Base-by-base conservation (phyloP, 192 early-diverging fungal species). In the Coemansia aciculifera region DNA sequence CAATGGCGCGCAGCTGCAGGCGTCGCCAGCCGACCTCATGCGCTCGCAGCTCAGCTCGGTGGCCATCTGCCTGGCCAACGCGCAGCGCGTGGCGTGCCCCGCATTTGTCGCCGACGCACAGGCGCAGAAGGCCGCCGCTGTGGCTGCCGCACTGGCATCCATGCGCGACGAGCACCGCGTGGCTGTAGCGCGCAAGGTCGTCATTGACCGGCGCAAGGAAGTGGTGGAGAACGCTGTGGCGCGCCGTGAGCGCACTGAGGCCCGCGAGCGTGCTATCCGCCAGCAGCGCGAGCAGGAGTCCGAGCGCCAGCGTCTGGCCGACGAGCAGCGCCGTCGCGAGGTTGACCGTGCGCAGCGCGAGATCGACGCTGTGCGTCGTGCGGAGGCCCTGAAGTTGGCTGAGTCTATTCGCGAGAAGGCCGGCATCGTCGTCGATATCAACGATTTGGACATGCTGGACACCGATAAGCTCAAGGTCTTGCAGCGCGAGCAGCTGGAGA, bases 401-500 rank as follows among this genome's bases (percentile, higher is more conserved):
- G 92, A 95, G 66, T 81, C 85, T 59, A 83, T 91, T 75, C 91
- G 91, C 78, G 69, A 84, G 68, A 88, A 90, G 77, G 80, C 84
- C 21, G 87, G 87, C 11, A 71, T 87, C 31, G 79, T 87, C 27
- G 67, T 89, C 52, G 73, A 73, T 66, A 83, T 84, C 34, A 74
- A 91, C 66, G 94, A 98, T 57, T 83, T 97, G 39, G 91, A 95
- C 63, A 83, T 85, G 63, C 74, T 96, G 72, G 92, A 96, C 79
- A 90, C 90, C 24, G 85, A 91, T 63, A 84, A 85, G 27, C 80
- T 99, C 59, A 74, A 93, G 49, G 87, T 92, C 62, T 79, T 97
- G 60, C 94, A 98, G 87, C 86, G 93, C 17, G 88, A 94, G 74
- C 89, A 96, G 70, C 72, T 97, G 31, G 92, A 99, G 80, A 92